phyloP scores from a whole-genome alignment of 768 basidiomycete genomes.

The Lepiota brunneoincarnata region DNA sequence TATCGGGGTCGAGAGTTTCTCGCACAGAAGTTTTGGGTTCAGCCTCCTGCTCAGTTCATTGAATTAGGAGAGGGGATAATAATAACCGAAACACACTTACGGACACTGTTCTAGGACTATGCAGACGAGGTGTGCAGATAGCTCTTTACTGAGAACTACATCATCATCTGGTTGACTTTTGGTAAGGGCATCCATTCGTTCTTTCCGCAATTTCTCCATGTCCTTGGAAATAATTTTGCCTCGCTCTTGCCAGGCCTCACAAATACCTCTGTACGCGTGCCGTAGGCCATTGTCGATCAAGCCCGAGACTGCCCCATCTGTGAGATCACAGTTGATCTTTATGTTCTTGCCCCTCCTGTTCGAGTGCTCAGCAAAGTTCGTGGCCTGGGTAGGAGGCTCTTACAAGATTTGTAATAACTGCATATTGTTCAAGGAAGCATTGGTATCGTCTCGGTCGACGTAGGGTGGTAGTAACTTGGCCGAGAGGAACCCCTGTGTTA shows the following conservation, averaged over 20 bases:
- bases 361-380: not conserved
- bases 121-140: not conserved
- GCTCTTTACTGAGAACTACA: not conserved
- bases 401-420: slow-evolving; percentile 2
- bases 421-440: not conserved
- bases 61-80: not conserved
- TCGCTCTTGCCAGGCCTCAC: not conserved
- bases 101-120: slow-evolving; percentile 1
- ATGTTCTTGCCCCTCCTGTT: not conserved
- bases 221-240: not conserved
- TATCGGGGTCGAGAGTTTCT: not conserved
- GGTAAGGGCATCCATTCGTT: not conserved
- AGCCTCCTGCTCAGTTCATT: not conserved
- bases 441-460: not conserved
- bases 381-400: not conserved
- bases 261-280: not conserved
- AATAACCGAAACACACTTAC: not conserved
- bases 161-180: not conserved
- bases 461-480: not conserved
- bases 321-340: slow-evolving; percentile 3
- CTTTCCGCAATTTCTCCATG: not conserved
- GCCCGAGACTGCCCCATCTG: not conserved
- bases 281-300: slow-evolving; percentile 2
- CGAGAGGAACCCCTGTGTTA: slow-evolving; percentile 1
- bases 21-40: not conserved